Evolutionary conservation across 1,284 basidiomycete species (phyloP).

Genomic region (Boletellus deceptivus): DNA sequence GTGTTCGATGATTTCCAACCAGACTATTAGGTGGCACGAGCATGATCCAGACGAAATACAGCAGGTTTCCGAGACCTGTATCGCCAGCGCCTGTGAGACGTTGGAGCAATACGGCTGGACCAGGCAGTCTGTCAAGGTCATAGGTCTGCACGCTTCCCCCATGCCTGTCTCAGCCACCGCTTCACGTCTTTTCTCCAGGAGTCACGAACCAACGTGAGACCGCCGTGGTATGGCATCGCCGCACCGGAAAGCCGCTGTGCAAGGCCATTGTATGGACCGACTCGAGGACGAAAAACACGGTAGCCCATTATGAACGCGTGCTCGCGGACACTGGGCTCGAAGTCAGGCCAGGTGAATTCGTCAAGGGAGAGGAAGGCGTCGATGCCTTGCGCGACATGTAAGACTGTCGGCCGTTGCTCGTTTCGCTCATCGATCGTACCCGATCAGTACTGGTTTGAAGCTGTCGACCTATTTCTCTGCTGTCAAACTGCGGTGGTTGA

Average conservation of each 20-base stretch:
- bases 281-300: slow-evolving; percentile 82
- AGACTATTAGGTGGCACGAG: slow-evolving; percentile 80
- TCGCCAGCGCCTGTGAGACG: slow-evolving; percentile 69
- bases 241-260: slow-evolving; percentile 86
- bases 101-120: slow-evolving; percentile 77
- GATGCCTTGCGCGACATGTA: slow-evolving; percentile 70
- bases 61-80: slow-evolving; percentile 74
- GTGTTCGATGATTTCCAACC: background rate
- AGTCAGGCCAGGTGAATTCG: slow-evolving; percentile 61
- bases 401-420: slow-evolving; percentile 19
- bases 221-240: slow-evolving; percentile 89
- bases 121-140: slow-evolving; percentile 83
- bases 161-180: slow-evolving; percentile 3
- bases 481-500: slow-evolving; percentile 96
- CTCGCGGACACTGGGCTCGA: slow-evolving; percentile 76
- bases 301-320: slow-evolving; percentile 76
- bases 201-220: slow-evolving; percentile 99
- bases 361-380: slow-evolving; percentile 69
- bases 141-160: slow-evolving; percentile 55
- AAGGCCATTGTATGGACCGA: slow-evolving; percentile 97
- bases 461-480: slow-evolving; percentile 97
- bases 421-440: background rate
- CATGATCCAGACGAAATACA: slow-evolving; percentile 89
- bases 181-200: slow-evolving; percentile 44
- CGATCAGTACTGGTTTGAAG: slow-evolving; percentile 79